Percentiles rank a stretch among this genome's conserved stretches.
phyloP scores from a whole-genome alignment of 1,139 yeast genomes.

The Taiozyma sp. region DNA sequence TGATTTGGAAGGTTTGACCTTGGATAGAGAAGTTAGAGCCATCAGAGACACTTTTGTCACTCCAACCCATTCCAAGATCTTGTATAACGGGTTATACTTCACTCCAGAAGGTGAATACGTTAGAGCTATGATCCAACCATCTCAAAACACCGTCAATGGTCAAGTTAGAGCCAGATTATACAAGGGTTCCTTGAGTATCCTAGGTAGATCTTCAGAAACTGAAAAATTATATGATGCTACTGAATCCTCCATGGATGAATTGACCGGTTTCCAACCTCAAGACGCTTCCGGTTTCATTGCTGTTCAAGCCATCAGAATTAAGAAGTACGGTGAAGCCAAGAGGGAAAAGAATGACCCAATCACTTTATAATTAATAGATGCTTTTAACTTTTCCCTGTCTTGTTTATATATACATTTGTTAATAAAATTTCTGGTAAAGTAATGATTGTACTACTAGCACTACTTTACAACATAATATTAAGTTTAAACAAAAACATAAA shows the following conservation, averaged over 20 bases:
- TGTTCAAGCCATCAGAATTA: slow-evolving; percentile 95
- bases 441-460: too few relatives aligned
- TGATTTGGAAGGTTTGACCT: slow-evolving; percentile 93
- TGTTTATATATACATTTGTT: too few relatives aligned
- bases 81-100: slow-evolving; percentile 97
- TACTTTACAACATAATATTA: too few relatives aligned
- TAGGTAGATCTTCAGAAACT: slow-evolving; percentile 93
- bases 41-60: slow-evolving; percentile 96
- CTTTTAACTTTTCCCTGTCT: too few relatives aligned
- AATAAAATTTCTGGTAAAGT: too few relatives aligned
- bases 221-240: slow-evolving; percentile 97
- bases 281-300: slow-evolving; percentile 97
- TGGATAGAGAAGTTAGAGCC: slow-evolving; percentile 97
- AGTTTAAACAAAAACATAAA: too few relatives aligned
- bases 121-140: slow-evolving; percentile 88
- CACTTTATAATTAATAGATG: slow-evolving; percentile 23
- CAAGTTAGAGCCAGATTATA: slow-evolving; percentile 89
- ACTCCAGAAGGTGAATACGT: slow-evolving; percentile 97
- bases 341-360: slow-evolving; percentile 56
- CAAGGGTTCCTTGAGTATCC: slow-evolving; percentile 80
- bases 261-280: slow-evolving; percentile 95
- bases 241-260: slow-evolving; percentile 98
- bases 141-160: slow-evolving; percentile 95
- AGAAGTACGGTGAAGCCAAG: slow-evolving; percentile 95
- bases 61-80: slow-evolving; percentile 81